phyloP scores from a whole-genome alignment of 768 basidiomycete species.

The Mycena sanguinolenta region DNA sequence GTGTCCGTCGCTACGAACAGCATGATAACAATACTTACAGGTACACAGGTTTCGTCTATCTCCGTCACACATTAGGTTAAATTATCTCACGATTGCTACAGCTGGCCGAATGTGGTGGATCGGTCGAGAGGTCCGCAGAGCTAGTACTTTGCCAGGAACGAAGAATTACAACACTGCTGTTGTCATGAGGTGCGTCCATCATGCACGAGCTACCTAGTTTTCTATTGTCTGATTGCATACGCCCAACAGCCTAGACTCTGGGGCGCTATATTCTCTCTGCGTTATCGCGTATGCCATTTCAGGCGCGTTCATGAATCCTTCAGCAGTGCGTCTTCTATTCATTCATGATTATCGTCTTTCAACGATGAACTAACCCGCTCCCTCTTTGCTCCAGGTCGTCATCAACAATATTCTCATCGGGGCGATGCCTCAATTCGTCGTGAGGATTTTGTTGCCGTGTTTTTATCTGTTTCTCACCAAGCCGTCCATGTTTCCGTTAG shows the following conservation, averaged over 20 bases:
- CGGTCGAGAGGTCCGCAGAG: background rate
- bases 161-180: slow-evolving; percentile 4
- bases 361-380: too few relatives aligned
- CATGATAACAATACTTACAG: background rate
- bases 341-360: too few relatives aligned
- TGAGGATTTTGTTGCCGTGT: background rate
- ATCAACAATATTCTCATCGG: background rate
- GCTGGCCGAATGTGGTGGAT: slow-evolving; percentile 14
- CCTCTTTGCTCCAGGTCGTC: background rate
- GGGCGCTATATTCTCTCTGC: slow-evolving; percentile 12
- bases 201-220: background rate
- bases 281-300: slow-evolving; percentile 4
- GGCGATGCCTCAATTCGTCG: background rate
- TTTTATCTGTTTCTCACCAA: background rate
- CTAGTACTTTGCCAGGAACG: background rate
- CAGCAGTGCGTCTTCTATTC: background rate
- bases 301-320: background rate
- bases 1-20: slow-evolving; percentile 1
- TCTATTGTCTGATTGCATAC: background rate
- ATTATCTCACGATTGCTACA: background rate
- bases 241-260: slow-evolving; percentile 6
- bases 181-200: slow-evolving; percentile 9
- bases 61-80: background rate
- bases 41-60: background rate
- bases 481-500: background rate